These are phyloP conservation scores for Erodium maritimum DNA, from an alignment of 345 rosid species.

Conservation along the genomic window DNA sequence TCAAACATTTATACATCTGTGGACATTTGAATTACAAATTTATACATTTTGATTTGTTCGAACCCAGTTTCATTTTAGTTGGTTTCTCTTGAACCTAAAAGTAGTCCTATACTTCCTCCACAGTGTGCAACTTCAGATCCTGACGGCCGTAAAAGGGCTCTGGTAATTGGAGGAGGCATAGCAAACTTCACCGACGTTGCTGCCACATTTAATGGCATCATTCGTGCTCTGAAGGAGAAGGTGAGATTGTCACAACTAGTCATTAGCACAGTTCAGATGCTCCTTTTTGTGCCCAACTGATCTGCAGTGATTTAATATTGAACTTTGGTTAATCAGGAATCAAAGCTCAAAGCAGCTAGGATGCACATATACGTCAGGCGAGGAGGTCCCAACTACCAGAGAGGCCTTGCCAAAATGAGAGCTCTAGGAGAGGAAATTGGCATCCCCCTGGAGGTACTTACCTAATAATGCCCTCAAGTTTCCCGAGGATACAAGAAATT, in stretches of 20 bases:
- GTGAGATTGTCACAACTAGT: constrained; percentile 14
- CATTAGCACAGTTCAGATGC: neutral
- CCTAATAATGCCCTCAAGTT: too few species aligned
- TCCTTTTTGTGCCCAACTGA: neutral
- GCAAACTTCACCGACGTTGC: constrained; percentile 97
- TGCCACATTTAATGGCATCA: constrained; percentile 91
- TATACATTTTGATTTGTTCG: neutral
- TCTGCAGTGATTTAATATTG: neutral
- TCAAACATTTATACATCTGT: too few species aligned
- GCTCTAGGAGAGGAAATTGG: constrained; percentile 62
- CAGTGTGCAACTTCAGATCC: constrained; percentile 91
- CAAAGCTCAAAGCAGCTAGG: constrained; percentile 65
- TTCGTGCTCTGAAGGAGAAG: constrained; percentile 87
- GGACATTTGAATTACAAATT: too few species aligned
- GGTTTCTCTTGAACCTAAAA: neutral
- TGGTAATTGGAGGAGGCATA: constrained; percentile 91
- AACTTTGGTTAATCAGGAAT: constrained; percentile 29
- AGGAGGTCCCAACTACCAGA: constrained; percentile 81
- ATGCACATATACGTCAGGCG: constrained; percentile 58
- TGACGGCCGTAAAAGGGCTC: constrained; percentile 78
- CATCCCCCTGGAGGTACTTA: constrained; percentile 73
- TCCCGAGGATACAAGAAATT: too few species aligned
- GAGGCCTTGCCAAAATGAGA: constrained; percentile 78
- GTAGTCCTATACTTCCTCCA: constrained; percentile 5
- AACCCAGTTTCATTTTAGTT: too few species aligned